Base-by-base conservation (phyloP, 2,329 filamentous ascomycete genomes). In the Ophiostoma piceae region DNA sequence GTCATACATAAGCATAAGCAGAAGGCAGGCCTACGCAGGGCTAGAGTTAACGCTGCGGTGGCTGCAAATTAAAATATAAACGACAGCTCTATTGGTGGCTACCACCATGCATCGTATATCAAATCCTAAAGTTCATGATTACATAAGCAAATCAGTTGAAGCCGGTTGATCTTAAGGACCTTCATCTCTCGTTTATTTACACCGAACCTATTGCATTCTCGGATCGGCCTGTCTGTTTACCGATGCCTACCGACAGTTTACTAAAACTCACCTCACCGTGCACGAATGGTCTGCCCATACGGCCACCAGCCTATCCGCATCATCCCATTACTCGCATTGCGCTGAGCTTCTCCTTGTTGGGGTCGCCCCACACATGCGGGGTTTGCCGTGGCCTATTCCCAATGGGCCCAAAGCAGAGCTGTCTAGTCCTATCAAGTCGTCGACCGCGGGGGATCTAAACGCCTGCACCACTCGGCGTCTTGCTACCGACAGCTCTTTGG, bases 401-500 rank as follows among this genome's bases (percentile, higher is more conserved):
- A 57, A 35, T 35, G 35, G 35, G 35, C 35, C 35, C 35, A 5
- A 35, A 35, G 35, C 35, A 6, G 35, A 6, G 35, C 39, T 41
- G 9, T 41, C 39, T 41, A 47, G 43, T 47, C 43, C 43, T 19
- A 6, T 47, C 19, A 47, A 8, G 57, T 29, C 57, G 26, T 19
- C 26, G 26, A 4, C 19, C 4, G 32, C 67, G 67, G 67, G 39
- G 41, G 57, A 68, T 68, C 67, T 64, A 65, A 65, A n/a, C 35
- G 35, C 62, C 62, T 47, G 9, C 19, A 64, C 67, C 35, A 51
- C 41, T 68, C 67, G 67, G 67, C 39, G 22, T 14, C 19, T 65
- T 68, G 29, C 41, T 68, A 47, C 67, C 67, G 68, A 69, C 62
- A 35, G 68, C 62, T 26, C 11, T 8, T 26, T 37, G 32, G 19